Base-by-base conservation (phyloP, 805 yeast genomes). In the Sugiyamaella chiloensis region DNA sequence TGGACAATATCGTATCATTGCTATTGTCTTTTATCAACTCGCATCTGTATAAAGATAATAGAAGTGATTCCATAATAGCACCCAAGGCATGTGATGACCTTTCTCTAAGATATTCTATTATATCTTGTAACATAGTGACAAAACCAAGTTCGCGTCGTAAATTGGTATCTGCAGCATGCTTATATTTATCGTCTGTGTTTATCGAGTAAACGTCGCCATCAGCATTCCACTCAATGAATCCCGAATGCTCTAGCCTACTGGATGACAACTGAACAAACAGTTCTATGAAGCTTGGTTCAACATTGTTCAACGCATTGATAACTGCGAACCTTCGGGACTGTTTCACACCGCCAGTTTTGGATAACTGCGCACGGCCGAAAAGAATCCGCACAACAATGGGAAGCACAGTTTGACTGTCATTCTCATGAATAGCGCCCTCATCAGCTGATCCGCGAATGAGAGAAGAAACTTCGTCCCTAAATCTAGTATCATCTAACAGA, bases 291-390 rank as follows among this genome's bases (percentile, higher is more conserved):
- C 68, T 48, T 6, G 61, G 60, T 36, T 63, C 68, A 17, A 66
- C 51, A 32, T 60, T 62, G 43, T 63, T 68, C 24, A 69, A 53
- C 2, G 71, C 62, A 14, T 61, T 52, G 14, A 71, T 50, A 1
- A 65, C 62, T 0, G 71, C 62, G 32, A 62, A 75, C 53, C 87
- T 85, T 54, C 85, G 76, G 26, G 89, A 82, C 47, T 79, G 76
- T 60, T 86, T 86, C 24, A 81, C 76, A 50, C 87, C 88, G 62
- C 85, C 82, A 1, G 78, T 70, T 47, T 72, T 76, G 32, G 81
- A 73, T 1, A 83, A 75, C 65, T 87, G 95, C 6, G 89, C 87
- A 48, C 95, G 75, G 6, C 98, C 98, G 65, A 83, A 91, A 17
- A 93, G 68, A 21, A 93, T 83, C 55, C 96, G 70, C 42, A 89